Evolutionary conservation across 208 protist species (phyloP), one percentile per base, ranked within the genome.

Genomic region (Trypanosoma melophagium): DNA sequence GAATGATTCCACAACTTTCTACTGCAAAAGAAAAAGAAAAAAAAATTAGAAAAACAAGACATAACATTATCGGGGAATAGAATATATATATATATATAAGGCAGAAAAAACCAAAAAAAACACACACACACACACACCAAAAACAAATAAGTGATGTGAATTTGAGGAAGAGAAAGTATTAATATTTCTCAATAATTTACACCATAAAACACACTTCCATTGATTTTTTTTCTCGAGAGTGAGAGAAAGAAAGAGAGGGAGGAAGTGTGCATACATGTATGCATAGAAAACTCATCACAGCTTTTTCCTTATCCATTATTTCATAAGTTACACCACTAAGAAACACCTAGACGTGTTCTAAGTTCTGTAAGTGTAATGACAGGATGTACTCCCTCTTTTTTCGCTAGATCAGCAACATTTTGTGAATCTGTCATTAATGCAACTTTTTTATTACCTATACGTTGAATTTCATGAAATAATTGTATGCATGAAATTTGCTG

Each of bases 351-450:
- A 17, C 66, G 61, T 8, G 17, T 45, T n/a, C 73, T 57, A 9
- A 88, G 53, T 3, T 84, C 79, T 24, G 19, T 28, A 12, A 84
- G 69, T 38, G 64, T 75, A 28, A 88, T 84, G 31, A 77, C 71
- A 16, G 89, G 83, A 42, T 87, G 72, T 12, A 90, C 79, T 12
- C 66, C 70, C 7, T 42, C 53, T 12, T 58, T 61, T 44, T 81
- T 87, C 0, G 79, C 84, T 4, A 66, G 31, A 5, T 64, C 69
- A 21, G 60, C 83, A 59, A 78, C 68, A 16, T 60, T 69, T 25
- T 66, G 59, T 21, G 72, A 71, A 17, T 63, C 83, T 14, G 76
- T 81, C 14, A 95, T 75, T 42, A 92, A 80, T 4, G 76, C 84
- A 53, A 87, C 72, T 61, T 78, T 71, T 58, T 75, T 62, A 66